Evolutionary conservation across 352 stramenopile genomes (phyloP), one percentile per base, ranked within the genome.

Genomic region (Plasmopara halstedii): DNA sequence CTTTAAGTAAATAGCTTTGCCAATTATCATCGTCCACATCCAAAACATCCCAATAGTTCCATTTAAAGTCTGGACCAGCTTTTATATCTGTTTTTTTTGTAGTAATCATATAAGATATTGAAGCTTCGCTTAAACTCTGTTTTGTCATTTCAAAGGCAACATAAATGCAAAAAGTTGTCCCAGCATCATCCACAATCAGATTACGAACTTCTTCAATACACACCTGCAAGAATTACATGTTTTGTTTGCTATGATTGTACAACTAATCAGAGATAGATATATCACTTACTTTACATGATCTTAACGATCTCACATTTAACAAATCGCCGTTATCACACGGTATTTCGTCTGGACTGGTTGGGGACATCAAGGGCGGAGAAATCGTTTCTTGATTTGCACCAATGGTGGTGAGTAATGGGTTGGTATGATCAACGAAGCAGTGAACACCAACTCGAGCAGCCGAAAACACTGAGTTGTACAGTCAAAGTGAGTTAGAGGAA

Each of bases 201-300:
- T 44, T 44, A 15, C 38, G 38, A 17, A n/a, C 38, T 44, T 44
- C 38, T 21, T 44, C 38, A 33, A 44, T 32, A 18, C 22, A 44
- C 9, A 44, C 38, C 38, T 44, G 22, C 21, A 19, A 44, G 1
- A 5, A 29, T 11, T 29, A 29, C 25, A 29, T 10, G 25, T 6
- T 10, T 10, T 11, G 1, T 29, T 29, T 11, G 25, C 25, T 29
- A 29, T 29, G 25, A 29, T n/a, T n/a, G n/a, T n/a, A n/a, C n/a
- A n/a, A n/a, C n/a, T n/a, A 29, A 5, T 4, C 7, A 29, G 25
- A 29, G 6, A 11, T 29, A 36, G 15, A 4, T 8, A 36, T 18
- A 36, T 39, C 22, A 2, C 25, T 33, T 32, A 44, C 38, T 25
- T 44, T 21, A 33, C 21, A 43, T 25, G 37, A 21, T 7, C 29